phyloP scores from a whole-genome alignment of 83 land plant genomes.

The Thuja plicata region DNA sequence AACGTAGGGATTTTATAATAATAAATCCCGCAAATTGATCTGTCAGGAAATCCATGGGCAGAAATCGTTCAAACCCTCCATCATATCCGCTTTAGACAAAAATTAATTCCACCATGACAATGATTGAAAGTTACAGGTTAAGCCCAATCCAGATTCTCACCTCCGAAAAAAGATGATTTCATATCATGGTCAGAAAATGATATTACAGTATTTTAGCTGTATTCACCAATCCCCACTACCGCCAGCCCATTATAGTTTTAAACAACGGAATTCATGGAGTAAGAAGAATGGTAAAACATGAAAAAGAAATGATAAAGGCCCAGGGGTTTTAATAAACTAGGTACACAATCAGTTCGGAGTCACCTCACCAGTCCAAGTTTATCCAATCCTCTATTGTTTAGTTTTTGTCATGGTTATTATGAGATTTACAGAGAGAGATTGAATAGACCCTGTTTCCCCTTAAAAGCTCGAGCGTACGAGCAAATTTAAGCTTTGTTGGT shows the following conservation, averaged over 20 bases:
- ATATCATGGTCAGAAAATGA: neutral
- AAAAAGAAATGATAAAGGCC: neutral
- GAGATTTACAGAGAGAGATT: neutral
- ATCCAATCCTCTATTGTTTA: neutral
- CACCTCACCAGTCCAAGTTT: neutral
- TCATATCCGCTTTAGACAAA: constrained; percentile 6
- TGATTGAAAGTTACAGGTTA: neutral
- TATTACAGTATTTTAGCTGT: neutral
- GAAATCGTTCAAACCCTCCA: neutral
- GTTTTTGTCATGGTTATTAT: neutral
- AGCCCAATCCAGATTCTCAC: neutral
- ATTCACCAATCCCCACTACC: neutral
- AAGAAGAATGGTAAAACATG: neutral
- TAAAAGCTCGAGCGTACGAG: neutral
- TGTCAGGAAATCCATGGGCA: neutral
- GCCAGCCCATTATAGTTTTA: neutral
- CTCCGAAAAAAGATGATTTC: neutral
- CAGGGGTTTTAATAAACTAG: neutral
- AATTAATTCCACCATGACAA: neutral
- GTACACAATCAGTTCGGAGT: neutral
- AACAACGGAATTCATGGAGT: neutral
- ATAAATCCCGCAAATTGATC: neutral
- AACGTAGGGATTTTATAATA: neutral
- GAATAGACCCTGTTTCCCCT: constrained; percentile 2
- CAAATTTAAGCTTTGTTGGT: constrained; percentile 1